Percentiles rank a stretch among this genome's conserved stretches.
These are phyloP conservation scores for Mycena indigotica DNA, from an alignment of 768 basidiomycete species.

Conservation along the genomic window DNA sequence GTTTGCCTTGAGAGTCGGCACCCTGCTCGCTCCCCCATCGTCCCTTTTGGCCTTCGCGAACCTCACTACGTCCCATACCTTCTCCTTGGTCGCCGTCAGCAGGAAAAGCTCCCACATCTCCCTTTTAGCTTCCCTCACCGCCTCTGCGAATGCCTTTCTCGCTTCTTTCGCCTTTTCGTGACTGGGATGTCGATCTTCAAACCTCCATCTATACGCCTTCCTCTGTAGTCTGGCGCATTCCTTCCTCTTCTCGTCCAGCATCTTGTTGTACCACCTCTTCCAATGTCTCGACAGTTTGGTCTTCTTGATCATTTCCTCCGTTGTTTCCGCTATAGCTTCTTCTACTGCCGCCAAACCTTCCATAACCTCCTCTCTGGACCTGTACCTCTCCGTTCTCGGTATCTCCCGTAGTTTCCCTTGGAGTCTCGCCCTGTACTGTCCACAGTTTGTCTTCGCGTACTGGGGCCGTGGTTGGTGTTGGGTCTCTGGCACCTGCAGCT, in stretches of 20 bases:
- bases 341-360: slow-evolving; percentile 8
- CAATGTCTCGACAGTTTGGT: slow-evolving; percentile 19
- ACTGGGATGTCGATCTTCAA: slow-evolving; percentile 20
- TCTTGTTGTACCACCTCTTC: slow-evolving; percentile 38
- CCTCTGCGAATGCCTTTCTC: slow-evolving; percentile 19
- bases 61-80: slow-evolving; percentile 29
- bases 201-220: slow-evolving; percentile 4
- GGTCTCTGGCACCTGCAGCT: slow-evolving; percentile 10
- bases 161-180: slow-evolving; percentile 17
- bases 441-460: slow-evolving; percentile 35
- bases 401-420: background rate
- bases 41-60: slow-evolving; percentile 23
- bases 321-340: slow-evolving; percentile 19
- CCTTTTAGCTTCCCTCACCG: slow-evolving; percentile 24
- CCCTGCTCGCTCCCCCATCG: slow-evolving; percentile 29
- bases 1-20: slow-evolving; percentile 67
- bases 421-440: slow-evolving; percentile 27
- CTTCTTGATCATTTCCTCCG: slow-evolving; percentile 24
- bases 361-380: slow-evolving; percentile 3
- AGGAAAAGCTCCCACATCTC: slow-evolving; percentile 32
- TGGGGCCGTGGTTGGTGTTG: slow-evolving; percentile 13
- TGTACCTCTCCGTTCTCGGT: background rate
- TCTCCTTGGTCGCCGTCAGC: slow-evolving; percentile 12
- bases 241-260: slow-evolving; percentile 26
- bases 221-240: slow-evolving; percentile 20